phyloP scores from a whole-genome alignment of 2,329 filamentous ascomycete species.

The Periconia digitata region DNA sequence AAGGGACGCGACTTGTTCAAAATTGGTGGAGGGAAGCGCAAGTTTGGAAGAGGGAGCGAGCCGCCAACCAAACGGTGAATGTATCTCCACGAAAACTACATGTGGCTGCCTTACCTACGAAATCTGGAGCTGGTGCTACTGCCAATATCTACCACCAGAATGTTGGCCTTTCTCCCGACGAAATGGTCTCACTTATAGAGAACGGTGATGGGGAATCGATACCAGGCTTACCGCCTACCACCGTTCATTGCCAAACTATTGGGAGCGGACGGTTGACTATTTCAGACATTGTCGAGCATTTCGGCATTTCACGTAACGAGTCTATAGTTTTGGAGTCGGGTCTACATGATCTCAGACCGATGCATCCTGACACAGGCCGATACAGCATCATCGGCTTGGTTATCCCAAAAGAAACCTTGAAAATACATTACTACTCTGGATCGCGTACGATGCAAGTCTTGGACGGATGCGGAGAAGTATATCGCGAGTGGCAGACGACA shows the following conservation, averaged over 20 bases:
- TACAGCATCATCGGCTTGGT: constrained; percentile 75
- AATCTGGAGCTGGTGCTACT: not conserved
- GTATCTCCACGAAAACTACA: not conserved
- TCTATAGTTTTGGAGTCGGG: constrained; percentile 53
- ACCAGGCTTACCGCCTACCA: constrained; percentile 26
- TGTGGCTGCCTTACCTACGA: not conserved
- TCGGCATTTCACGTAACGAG: constrained; percentile 38
- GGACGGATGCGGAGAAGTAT: constrained; percentile 28
- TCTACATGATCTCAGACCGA: constrained; percentile 43
- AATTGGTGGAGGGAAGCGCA: constrained; percentile 75
- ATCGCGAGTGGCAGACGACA: constrained; percentile 26
- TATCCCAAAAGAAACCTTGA: constrained; percentile 53
- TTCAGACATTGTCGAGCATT: constrained; percentile 38
- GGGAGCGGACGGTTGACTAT: constrained; percentile 40
- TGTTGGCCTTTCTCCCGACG: constrained; percentile 13
- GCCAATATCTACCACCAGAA: not conserved
- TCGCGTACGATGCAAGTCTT: constrained; percentile 29
- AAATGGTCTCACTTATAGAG: constrained; percentile 29
- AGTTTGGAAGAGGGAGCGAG: constrained; percentile 50
- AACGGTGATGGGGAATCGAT: constrained; percentile 26
- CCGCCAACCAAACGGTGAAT: not conserved
- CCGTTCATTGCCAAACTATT: constrained; percentile 36
- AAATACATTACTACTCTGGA: constrained; percentile 38
- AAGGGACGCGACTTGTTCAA: constrained; percentile 63
- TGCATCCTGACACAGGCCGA: constrained; percentile 56